Evolutionary conservation across 305 asterid genomes (phyloP).

Genomic region (Fraxinus paxiana): DNA sequence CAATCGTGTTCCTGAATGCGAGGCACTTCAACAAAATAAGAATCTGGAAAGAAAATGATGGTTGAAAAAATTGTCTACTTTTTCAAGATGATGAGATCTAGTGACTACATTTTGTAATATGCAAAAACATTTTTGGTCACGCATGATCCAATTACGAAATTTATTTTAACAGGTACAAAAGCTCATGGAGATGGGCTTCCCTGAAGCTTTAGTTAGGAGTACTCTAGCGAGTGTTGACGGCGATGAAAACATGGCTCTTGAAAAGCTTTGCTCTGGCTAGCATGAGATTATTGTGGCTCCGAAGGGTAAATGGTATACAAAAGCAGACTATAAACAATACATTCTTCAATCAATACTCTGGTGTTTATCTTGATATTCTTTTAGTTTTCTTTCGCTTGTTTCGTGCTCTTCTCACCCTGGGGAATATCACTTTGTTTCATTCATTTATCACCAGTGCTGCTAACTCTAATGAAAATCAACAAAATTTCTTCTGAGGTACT

Average conservation of each 20-base stretch:
- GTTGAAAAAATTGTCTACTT: neutral
- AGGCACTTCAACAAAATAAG: neutral
- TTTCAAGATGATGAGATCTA: neutral
- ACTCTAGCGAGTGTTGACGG: constrained; percentile 65
- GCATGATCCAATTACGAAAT: neutral
- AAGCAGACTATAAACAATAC: neutral
- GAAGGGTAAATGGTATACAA: constrained; percentile 1
- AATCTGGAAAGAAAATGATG: neutral
- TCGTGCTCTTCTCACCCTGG: neutral
- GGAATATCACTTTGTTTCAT: neutral
- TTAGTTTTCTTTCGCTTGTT: neutral
- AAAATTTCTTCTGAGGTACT: neutral
- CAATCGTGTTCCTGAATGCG: neutral
- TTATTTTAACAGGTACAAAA: constrained; percentile 54
- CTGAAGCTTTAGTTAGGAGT: constrained; percentile 64
- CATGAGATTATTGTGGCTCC: constrained; percentile 10
- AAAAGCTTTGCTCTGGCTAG: constrained; percentile 77
- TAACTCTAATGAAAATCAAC: neutral
- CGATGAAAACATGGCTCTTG: constrained; percentile 88
- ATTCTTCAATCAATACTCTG: neutral
- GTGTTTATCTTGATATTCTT: neutral
- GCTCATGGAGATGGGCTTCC: constrained; percentile 93
- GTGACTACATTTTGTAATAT: neutral
- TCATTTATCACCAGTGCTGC: neutral
- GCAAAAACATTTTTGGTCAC: neutral